Evolutionary conservation across 2,329 filamentous ascomycete genomes (phyloP).

Genomic region (Talaromyces sp.): DNA sequence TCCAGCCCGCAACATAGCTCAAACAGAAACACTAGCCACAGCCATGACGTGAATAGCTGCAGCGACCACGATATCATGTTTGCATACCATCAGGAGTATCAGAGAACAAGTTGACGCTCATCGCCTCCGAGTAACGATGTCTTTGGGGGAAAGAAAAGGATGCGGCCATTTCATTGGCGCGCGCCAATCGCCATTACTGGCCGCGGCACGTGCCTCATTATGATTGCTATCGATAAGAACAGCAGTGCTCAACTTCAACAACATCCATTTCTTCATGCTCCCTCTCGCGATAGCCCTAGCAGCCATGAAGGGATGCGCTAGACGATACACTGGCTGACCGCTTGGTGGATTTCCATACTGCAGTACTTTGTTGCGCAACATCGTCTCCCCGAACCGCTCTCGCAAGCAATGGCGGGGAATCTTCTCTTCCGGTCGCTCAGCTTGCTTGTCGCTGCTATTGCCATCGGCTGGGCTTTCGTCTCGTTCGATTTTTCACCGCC

Average conservation of each 20-base stretch:
- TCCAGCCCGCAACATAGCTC: not conserved
- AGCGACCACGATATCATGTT: not conserved
- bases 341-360: not conserved
- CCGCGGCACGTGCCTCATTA: not conserved
- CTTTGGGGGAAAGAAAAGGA: not conserved
- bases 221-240: not conserved
- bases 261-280: not conserved
- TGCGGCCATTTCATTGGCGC: not conserved
- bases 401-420: not conserved
- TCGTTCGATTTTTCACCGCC: not conserved
- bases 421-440: constrained; percentile 1
- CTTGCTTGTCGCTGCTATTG: constrained; percentile 7
- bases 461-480: not conserved
- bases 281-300: not conserved
- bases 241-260: not conserved
- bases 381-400: not conserved
- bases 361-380: not conserved
- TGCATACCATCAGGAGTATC: not conserved
- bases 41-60: not conserved
- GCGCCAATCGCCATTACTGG: constrained; percentile 5
- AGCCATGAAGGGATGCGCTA: not conserved
- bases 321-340: not conserved
- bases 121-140: not conserved
- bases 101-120: not conserved
- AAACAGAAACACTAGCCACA: not conserved